A percentile compares a stretch with the other conserved stretches of the same genome.
Conservation (phyloP, 352 stramenopile species). For the Pythium angustatum region DNA sequence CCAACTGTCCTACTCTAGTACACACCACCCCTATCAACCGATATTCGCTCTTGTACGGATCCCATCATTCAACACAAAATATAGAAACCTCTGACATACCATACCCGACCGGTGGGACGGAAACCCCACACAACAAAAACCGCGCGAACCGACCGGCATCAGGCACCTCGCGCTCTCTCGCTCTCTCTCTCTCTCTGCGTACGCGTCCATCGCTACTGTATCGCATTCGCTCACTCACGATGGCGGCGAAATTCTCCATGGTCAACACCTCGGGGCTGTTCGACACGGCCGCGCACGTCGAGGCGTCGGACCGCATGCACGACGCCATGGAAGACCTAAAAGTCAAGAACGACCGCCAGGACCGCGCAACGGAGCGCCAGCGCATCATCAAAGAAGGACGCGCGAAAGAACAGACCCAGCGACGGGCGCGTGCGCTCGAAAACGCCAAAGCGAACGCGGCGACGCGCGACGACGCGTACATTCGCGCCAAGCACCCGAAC, state of each 20-base stretch:
- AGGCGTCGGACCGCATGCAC: slow-evolving; percentile 76
- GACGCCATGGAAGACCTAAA: slow-evolving; percentile 73
- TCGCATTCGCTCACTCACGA: too few relatives aligned
- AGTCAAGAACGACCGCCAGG: slow-evolving; percentile 52
- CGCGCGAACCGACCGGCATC: background rate
- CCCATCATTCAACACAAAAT: background rate
- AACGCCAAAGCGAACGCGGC: slow-evolving; percentile 33
- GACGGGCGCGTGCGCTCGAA: slow-evolving; percentile 28
- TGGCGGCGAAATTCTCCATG: slow-evolving; percentile 85
- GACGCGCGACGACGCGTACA: slow-evolving; percentile 13
- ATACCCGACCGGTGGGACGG: too few relatives aligned
- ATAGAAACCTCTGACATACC: background rate
- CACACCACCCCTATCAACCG: too few relatives aligned
- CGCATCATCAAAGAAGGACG: slow-evolving; percentile 25
- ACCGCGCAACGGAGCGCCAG: slow-evolving; percentile 23
- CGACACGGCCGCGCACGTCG: slow-evolving; percentile 62
- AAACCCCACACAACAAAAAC: background rate
- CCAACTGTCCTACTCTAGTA: too few relatives aligned
- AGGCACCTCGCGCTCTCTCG: background rate
- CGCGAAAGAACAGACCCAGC: slow-evolving; percentile 27
- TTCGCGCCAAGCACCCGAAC: slow-evolving; percentile 17
- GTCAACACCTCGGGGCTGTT: slow-evolving; percentile 73
- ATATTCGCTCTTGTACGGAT: background rate
- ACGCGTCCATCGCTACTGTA: too few relatives aligned
- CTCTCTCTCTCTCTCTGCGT: slow-evolving; percentile 1